These are phyloP conservation scores for Triticum timopheevii DNA, from an alignment of 176 grass and related monocot genomes.

Conservation along the genomic window DNA sequence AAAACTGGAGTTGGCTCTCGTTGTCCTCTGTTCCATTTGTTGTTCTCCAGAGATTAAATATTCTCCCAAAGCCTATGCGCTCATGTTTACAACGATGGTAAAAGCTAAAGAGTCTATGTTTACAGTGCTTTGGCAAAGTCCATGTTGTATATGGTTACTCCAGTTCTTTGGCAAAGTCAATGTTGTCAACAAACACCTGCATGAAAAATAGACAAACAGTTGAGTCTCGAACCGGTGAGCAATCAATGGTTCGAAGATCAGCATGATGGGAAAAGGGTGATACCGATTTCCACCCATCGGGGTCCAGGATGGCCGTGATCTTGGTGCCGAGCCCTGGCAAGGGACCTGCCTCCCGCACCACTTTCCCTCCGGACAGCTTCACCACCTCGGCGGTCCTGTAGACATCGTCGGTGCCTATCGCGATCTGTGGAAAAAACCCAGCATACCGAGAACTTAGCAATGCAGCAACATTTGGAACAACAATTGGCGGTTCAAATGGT, in stretches of 20 bases:
- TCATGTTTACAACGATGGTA: neutral
- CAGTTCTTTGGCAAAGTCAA: slow-evolving; percentile 72
- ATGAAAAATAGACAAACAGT: neutral
- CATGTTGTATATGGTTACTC: slow-evolving; percentile 26
- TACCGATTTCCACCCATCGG: slow-evolving; percentile 91
- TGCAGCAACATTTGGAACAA: neutral
- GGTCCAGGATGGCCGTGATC: slow-evolving; percentile 79
- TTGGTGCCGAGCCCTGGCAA: slow-evolving; percentile 71
- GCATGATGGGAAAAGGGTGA: neutral
- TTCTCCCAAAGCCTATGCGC: neutral
- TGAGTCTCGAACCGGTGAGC: neutral
- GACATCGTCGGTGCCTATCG: slow-evolving; percentile 77
- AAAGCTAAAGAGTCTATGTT: neutral
- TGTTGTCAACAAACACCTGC: slow-evolving; percentile 81
- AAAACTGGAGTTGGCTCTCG: neutral
- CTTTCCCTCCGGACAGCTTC: slow-evolving; percentile 59
- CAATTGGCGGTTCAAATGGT: neutral
- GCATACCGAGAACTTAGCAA: neutral
- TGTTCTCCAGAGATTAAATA: neutral
- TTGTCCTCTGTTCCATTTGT: neutral
- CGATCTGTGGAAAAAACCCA: slow-evolving; percentile 51
- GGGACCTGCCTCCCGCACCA: slow-evolving; percentile 67
- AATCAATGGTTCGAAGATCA: neutral
- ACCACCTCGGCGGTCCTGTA: slow-evolving; percentile 69
- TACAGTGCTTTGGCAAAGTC: too few relatives aligned